Conservation (phyloP, 2,329 filamentous ascomycete species). For the Sordariomycetes sp. region DNA sequence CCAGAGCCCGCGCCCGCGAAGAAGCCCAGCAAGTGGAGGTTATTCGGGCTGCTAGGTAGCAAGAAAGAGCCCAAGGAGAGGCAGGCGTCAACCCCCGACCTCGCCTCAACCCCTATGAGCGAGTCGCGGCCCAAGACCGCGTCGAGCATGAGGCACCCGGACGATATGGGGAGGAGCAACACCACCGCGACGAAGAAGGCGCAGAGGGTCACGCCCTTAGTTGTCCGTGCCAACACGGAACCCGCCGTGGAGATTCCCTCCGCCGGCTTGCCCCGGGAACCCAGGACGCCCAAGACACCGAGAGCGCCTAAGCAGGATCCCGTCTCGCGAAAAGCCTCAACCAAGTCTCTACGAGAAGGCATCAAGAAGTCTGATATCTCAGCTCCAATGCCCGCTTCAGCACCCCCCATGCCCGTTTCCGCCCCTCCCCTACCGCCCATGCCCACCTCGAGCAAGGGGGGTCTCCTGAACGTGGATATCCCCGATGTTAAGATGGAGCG, state of each 20-base stretch:
- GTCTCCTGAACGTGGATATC: constrained; percentile 65
- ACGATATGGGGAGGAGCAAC: constrained; percentile 21
- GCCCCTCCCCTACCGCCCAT: constrained; percentile 10
- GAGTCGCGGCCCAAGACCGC: constrained; percentile 1
- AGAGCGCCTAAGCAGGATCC: not conserved
- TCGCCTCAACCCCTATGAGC: not conserved
- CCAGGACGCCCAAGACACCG: constrained; percentile 1
- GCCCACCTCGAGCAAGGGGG: constrained; percentile 6
- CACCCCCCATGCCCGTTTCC: not conserved
- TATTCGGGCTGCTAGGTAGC: constrained; percentile 8
- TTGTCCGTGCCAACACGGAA: constrained; percentile 31
- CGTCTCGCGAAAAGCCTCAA: constrained; percentile 10
- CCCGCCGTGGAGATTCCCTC: constrained; percentile 10
- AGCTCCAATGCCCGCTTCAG: constrained; percentile 13
- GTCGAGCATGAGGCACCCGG: not conserved
- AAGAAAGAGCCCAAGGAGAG: not conserved
- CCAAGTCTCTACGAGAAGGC: constrained; percentile 7
- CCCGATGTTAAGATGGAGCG: constrained; percentile 73
- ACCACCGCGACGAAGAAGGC: constrained; percentile 19
- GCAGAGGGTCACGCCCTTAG: constrained; percentile 30
- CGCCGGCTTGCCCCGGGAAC: not conserved
- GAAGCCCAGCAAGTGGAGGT: constrained; percentile 8
- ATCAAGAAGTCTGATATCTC: constrained; percentile 13
- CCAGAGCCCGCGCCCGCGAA: not conserved
- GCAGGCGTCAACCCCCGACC: not conserved